These are phyloP conservation scores for Solanum medicagineum DNA, from an alignment of 257 asterid genomes.

Conservation along the genomic window DNA sequence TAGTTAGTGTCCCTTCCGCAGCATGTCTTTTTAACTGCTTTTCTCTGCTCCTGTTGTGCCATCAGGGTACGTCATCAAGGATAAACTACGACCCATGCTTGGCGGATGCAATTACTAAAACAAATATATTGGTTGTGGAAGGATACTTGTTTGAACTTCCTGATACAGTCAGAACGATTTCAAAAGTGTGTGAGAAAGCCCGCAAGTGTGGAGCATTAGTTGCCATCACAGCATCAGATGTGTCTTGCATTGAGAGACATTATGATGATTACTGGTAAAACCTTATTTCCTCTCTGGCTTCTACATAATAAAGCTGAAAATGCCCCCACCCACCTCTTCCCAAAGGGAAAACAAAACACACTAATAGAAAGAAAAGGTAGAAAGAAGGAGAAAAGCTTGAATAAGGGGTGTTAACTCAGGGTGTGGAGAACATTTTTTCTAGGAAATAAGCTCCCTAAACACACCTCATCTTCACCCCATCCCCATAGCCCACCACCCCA, in stretches of 20 bases:
- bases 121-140: constrained; percentile 78
- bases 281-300: background rate
- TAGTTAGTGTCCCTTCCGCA: background rate
- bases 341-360: background rate
- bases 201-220: constrained; percentile 78
- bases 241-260: constrained; percentile 86
- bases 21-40: background rate
- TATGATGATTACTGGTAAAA: constrained; percentile 87
- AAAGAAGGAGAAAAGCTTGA: background rate
- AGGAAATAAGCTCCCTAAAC: no score
- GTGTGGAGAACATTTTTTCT: no score
- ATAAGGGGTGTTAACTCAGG: background rate
- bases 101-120: constrained; percentile 61
- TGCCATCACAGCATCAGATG: constrained; percentile 94
- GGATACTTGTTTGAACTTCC: constrained; percentile 95
- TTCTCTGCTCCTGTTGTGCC: constrained; percentile 9
- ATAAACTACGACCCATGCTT: constrained; percentile 56
- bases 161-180: constrained; percentile 77
- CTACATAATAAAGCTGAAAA: background rate
- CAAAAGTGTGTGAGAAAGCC: constrained; percentile 83
- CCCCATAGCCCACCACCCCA: no score
- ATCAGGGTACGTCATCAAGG: constrained; percentile 85
- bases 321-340: no score
- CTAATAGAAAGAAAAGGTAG: background rate
- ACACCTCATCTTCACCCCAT: no score